Evolutionary conservation across 768 basidiomycete genomes (phyloP), one percentile per base, ranked within the genome.

Genomic region (Phanerochaete sordida): DNA sequence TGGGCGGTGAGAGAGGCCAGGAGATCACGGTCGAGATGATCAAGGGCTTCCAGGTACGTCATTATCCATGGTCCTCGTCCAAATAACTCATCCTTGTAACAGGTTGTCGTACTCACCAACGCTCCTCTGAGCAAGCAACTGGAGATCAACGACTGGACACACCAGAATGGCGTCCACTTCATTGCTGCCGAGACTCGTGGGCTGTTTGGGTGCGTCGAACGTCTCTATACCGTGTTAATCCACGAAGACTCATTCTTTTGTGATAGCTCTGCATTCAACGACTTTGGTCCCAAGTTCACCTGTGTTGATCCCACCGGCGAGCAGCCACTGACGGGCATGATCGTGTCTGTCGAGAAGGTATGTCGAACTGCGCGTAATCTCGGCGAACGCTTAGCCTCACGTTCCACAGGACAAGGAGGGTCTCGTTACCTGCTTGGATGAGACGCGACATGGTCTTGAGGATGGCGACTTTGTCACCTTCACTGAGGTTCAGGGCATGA

Each of bases 301-400:
- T 95, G 94, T 65, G 91, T 97, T 26, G 97, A 99, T 70, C 88
- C 94, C n/a, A 95, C 92, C n/a, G 97, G 97, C 19, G 97, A 98
- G 75, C 88, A 93, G 64, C 90, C 95, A 2, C 78, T 98, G 59
- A 81, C 85, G 1, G 97, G 97, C 21, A 98, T 99, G 94, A 90
- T 98, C 58, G 95, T 95, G 11, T 90, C 92, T 56, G 85, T 98
- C n/a, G 87, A 85, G 56, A 90, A 92, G 79, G 95, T 91, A 53
- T 24, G 50, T 52, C n/a, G 19, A 28, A n/a, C 56, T 4, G 28
- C 30, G 23, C 24, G 50, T 33, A 39, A 48, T 47, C 46, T 23
- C 35, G 52, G 30, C 13, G 50, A 26, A 27, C 26, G 8, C 43
- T 50, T 1, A 46, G 16, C 3, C n/a, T n/a, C n/a, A n/a, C 23